phyloP scores from a whole-genome alignment of 805 yeast species.

The Debaryomyces tyrocola region DNA sequence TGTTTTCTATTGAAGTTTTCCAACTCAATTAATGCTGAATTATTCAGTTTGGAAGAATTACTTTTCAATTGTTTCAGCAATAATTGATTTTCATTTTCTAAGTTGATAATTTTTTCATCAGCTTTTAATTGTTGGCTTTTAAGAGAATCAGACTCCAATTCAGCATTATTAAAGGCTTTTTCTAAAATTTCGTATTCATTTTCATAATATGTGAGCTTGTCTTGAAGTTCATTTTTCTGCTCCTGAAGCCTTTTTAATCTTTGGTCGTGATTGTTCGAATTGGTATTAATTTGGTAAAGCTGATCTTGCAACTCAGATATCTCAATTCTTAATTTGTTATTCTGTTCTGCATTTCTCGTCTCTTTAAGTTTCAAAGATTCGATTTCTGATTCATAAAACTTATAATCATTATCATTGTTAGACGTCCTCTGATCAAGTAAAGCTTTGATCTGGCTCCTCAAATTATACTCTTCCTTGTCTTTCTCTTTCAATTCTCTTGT shows the following conservation, averaged over 20 bases:
- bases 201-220: constrained; percentile 27
- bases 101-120: constrained; percentile 17
- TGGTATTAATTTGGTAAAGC: constrained; percentile 15
- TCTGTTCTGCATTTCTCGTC: constrained; percentile 13
- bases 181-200: constrained; percentile 25
- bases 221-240: constrained; percentile 21
- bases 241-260: constrained; percentile 12
- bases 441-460: constrained; percentile 22
- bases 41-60: constrained; percentile 6
- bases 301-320: constrained; percentile 27
- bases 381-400: constrained; percentile 22
- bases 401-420: constrained; percentile 11
- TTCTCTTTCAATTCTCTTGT: constrained; percentile 20
- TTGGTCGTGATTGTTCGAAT: constrained; percentile 10
- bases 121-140: constrained; percentile 12
- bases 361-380: constrained; percentile 21
- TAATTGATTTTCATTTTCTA: constrained; percentile 29
- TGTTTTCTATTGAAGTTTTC: constrained; percentile 20
- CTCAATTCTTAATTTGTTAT: constrained; percentile 23
- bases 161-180: constrained; percentile 21
- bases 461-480: constrained; percentile 20
- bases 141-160: constrained; percentile 22
- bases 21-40: constrained; percentile 22
- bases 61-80: constrained; percentile 19
- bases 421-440: constrained; percentile 17